phyloP scores from a whole-genome alignment of 345 rosid species.

The Melastoma malabathricum region DNA sequence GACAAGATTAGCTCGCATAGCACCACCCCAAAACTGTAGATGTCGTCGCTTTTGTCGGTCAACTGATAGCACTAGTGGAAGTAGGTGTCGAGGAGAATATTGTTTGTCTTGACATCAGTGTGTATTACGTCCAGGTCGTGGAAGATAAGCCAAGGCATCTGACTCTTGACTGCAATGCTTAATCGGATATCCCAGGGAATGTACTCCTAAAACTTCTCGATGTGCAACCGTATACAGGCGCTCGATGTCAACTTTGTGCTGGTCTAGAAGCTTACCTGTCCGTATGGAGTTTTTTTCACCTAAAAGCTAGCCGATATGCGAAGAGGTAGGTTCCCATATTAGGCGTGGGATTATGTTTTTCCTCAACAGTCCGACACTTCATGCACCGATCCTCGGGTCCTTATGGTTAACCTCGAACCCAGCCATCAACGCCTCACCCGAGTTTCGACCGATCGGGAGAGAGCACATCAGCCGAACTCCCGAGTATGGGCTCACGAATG shows the following conservation, averaged over 20 bases:
- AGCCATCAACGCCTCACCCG: slow-evolving; percentile 15
- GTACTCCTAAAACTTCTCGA: slow-evolving; percentile 71
- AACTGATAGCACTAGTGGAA: slow-evolving; percentile 60
- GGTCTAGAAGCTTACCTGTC: slow-evolving; percentile 58
- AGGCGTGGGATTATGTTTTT: too few species aligned
- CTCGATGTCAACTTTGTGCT: slow-evolving; percentile 72
- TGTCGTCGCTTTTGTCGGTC: slow-evolving; percentile 80
- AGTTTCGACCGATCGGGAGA: slow-evolving; percentile 8
- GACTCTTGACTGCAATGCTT: slow-evolving; percentile 71
- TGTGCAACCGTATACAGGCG: slow-evolving; percentile 73
- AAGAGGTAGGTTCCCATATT: too few species aligned
- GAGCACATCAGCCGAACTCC: slow-evolving; percentile 2
- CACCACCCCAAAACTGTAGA: slow-evolving; percentile 87
- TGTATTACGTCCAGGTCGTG: slow-evolving; percentile 59
- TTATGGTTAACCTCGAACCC: slow-evolving; percentile 22
- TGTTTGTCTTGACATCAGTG: slow-evolving; percentile 77
- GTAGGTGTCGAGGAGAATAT: slow-evolving; percentile 57
- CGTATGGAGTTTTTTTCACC: too few species aligned
- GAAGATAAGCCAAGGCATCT: slow-evolving; percentile 54
- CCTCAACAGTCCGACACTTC: slow-evolving; percentile 7
- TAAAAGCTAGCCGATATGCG: background rate
- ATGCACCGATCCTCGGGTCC: slow-evolving; percentile 14
- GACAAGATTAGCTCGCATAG: slow-evolving; percentile 59
- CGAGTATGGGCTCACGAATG: slow-evolving; percentile 10
- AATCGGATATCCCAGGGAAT: slow-evolving; percentile 64